Percentiles rank a stretch among this genome's conserved stretches.
Conservation (phyloP, 1,139 yeast genomes). For the Candida sanyaensis region DNA sequence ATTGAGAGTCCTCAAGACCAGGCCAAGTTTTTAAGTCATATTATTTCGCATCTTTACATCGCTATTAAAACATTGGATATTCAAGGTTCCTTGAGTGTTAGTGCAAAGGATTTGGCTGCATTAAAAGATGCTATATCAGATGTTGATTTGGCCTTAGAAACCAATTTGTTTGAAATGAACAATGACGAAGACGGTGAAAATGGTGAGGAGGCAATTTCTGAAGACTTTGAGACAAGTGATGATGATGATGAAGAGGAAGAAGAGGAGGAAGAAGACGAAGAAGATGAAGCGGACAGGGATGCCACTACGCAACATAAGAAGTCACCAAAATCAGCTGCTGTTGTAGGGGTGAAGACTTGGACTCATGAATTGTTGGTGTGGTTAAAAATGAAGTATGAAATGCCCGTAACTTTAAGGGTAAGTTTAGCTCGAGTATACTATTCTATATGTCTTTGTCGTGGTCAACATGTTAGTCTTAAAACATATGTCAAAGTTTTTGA, state of each 20-base stretch:
- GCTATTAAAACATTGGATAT: slow-evolving; percentile 78
- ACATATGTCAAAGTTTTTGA: slow-evolving; percentile 69
- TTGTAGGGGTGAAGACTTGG: slow-evolving; percentile 81
- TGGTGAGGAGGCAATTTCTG: slow-evolving; percentile 34
- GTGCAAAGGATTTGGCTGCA: slow-evolving; percentile 59
- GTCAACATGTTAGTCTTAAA: slow-evolving; percentile 65
- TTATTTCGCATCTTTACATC: slow-evolving; percentile 75
- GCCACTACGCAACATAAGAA: slow-evolving; percentile 55
- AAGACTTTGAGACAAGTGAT: slow-evolving; percentile 44
- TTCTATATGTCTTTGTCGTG: slow-evolving; percentile 71
- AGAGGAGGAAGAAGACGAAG: slow-evolving; percentile 29
- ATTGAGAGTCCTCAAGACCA: slow-evolving; percentile 72
- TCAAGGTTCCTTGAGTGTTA: slow-evolving; percentile 69
- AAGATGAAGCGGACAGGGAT: slow-evolving; percentile 45
- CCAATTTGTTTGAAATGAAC: slow-evolving; percentile 44
- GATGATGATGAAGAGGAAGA: slow-evolving; percentile 41
- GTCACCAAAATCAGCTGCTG: slow-evolving; percentile 69
- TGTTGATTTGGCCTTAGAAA: slow-evolving; percentile 55
- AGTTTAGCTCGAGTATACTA: slow-evolving; percentile 71
- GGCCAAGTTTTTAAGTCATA: slow-evolving; percentile 74
- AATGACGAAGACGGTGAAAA: slow-evolving; percentile 40
- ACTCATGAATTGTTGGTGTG: slow-evolving; percentile 83
- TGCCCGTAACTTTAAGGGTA: slow-evolving; percentile 69
- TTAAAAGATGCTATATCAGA: slow-evolving; percentile 41
- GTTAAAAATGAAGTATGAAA: slow-evolving; percentile 76